These are phyloP conservation scores for Syzygium jambos DNA, from an alignment of 345 rosid species.

Conservation along the genomic window DNA sequence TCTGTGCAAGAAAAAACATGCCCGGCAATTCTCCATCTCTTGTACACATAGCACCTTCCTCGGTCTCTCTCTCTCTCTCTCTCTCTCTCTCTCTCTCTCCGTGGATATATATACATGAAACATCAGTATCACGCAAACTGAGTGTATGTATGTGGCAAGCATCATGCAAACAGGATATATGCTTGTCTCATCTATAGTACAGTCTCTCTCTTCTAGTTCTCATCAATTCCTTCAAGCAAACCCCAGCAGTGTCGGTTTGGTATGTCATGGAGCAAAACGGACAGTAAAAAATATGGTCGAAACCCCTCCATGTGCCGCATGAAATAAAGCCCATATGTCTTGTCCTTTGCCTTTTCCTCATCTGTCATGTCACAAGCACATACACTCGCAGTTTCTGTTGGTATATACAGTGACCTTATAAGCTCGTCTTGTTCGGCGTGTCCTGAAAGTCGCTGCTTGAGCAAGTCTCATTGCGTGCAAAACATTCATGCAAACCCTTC, in stretches of 20 bases:
- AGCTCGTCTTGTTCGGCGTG: not conserved
- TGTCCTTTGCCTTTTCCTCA: not conserved
- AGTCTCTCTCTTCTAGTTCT: not conserved
- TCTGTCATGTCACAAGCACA: not conserved
- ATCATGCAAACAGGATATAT: not conserved
- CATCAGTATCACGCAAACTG: conserved; percentile 15
- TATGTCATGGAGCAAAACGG: not conserved
- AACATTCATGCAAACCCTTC: not conserved
- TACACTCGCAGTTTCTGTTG: not conserved
- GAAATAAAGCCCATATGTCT: not conserved
- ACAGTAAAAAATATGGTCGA: not conserved
- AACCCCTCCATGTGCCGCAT: not conserved
- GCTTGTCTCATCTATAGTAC: not conserved
- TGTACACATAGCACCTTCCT: not conserved
- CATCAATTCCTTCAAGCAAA: not conserved
- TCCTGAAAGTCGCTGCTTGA: not conserved
- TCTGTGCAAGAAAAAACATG: not conserved
- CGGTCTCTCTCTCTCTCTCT: not conserved
- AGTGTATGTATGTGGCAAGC: not conserved
- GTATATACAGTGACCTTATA: not conserved
- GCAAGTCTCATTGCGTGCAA: not conserved
- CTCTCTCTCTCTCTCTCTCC: not conserved
- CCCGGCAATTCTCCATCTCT: not conserved
- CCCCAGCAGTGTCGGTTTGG: not conserved
- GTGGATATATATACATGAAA: not conserved